These are phyloP conservation scores for Biancaea sappan DNA, from an alignment of 306 rosid species.

Conservation along the genomic window DNA sequence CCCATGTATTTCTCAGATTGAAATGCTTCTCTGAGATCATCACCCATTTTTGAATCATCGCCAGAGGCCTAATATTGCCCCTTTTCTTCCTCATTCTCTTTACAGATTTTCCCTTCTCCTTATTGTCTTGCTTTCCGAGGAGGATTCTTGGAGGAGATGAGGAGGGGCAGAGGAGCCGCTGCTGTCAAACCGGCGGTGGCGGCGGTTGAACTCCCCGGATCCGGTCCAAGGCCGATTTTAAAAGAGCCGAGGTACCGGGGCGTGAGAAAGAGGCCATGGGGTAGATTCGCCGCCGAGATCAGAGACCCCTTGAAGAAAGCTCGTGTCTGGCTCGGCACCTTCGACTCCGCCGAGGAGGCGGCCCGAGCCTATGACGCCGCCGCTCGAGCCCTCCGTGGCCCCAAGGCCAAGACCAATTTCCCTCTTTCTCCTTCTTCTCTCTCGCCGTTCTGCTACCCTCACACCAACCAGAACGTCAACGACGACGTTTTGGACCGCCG, in stretches of 20 bases:
- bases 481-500: slow-evolving; percentile 48
- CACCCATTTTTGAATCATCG: background rate
- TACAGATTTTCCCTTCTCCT: background rate
- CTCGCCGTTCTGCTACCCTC: slow-evolving; percentile 37
- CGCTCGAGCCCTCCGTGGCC: slow-evolving; percentile 77
- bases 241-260: slow-evolving; percentile 67
- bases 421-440: slow-evolving; percentile 41
- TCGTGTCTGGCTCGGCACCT: slow-evolving; percentile 92
- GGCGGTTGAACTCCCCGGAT: slow-evolving; percentile 10
- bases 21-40: background rate
- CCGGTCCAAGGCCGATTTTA: slow-evolving; percentile 34
- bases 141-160: slow-evolving; percentile 15
- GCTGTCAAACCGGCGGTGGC: slow-evolving; percentile 5
- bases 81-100: background rate
- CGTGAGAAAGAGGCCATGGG: slow-evolving; percentile 92
- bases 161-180: slow-evolving; percentile 35
- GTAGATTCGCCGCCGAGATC: slow-evolving; percentile 96
- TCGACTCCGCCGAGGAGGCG: slow-evolving; percentile 88
- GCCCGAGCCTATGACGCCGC: slow-evolving; percentile 92
- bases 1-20: background rate
- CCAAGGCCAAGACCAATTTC: slow-evolving; percentile 85
- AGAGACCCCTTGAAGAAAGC: slow-evolving; percentile 90
- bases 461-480: background rate
- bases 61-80: background rate
- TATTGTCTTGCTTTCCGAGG: background rate